A percentile compares a stretch with the other conserved stretches of the same genome.
phyloP scores from a whole-genome alignment of 805 yeast genomes.

The Blastobotrys terrestris region DNA sequence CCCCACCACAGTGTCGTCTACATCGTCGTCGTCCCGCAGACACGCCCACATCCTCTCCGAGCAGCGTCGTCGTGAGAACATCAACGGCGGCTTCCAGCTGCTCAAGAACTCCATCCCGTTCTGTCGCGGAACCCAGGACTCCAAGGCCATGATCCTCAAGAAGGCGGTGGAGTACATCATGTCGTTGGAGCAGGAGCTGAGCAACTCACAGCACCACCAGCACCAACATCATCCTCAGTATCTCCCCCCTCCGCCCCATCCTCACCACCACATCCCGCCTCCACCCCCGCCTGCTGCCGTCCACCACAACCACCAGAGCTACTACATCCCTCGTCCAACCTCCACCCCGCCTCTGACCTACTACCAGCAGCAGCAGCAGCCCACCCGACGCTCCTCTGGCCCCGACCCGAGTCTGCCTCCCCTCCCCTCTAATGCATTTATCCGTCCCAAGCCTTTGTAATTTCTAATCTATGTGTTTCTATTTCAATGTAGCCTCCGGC shows the following conservation, averaged over 20 bases:
- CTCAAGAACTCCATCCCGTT: conserved; percentile 37
- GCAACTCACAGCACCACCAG: not conserved
- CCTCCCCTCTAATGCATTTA: not conserved
- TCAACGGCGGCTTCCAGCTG: conserved; percentile 41
- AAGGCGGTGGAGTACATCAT: conserved; percentile 40
- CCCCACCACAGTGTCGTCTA: conserved; percentile 21
- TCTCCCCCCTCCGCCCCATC: conserved; percentile 5
- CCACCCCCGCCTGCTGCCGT: conserved; percentile 2
- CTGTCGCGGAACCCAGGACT: conserved; percentile 37
- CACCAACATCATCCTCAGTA: not conserved
- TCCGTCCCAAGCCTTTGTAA: not conserved
- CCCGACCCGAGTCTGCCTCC: not conserved
- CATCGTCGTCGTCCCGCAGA: conserved; percentile 23
- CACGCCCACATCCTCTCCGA: conserved; percentile 42
- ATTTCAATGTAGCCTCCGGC: too few relatives aligned
- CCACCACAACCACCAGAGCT: conserved; percentile 2
- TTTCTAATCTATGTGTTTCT: not conserved
- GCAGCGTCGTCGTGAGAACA: conserved; percentile 41
- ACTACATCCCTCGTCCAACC: conserved; percentile 10
- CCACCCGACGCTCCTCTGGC: not conserved
- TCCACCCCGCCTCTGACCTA: conserved; percentile 12
- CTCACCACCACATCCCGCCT: conserved; percentile 8
- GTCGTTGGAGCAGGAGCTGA: conserved; percentile 29
- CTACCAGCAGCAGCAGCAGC: not conserved
- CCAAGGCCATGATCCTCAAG: conserved; percentile 40